Base-by-base conservation (phyloP, 768 basidiomycete genomes). In the Psilocybe sp. region DNA sequence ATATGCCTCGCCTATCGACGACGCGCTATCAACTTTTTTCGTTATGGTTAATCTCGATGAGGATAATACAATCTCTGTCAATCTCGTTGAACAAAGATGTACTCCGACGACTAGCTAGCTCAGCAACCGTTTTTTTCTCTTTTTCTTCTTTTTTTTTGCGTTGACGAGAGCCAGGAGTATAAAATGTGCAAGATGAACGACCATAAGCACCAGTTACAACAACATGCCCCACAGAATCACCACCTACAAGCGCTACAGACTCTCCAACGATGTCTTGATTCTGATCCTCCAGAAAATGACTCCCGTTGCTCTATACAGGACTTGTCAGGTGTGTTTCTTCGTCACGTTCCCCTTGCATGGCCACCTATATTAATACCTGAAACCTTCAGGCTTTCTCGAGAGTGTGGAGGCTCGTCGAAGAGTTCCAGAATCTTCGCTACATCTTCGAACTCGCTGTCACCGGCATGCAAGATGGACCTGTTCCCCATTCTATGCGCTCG, bases 251-350 rank as follows among this genome's bases (percentile, higher is more conserved):
- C 73, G 70, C 61, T 77, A 69, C 73, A 78, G 66, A 56, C 64
- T 81, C 51, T 73, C 79, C 35, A 71, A 77, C 63, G 79, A 81
- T 64, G 69, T 78, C 59, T 66, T 81, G 46, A 70, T 78, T 48
- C 53, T 69, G 16, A 77, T 80, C 58, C 62, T 81, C 52, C 71
- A 74, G 57, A 70, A 75, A 52, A 62, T 80, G 40, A 75, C 78
- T 55, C 76, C 78, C n/a, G 60, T 66, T 13, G 70, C 77, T 18
- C 60, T 81, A 45, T 76, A 72, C 64, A 64, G 69, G 41, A 72
- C 74, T 35, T 74, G 74, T 66, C 74, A 75, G 71, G 79, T 71
- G 59, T 54, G 64, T 54, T 38, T 46, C 44, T 5, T 46, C 28
- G 41, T 40, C 13, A 37, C 38, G 44, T 40, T 46, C 15, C 23